Base-by-base conservation (phyloP, 2,329 filamentous ascomycete genomes). In the Epichloe festucae region DNA sequence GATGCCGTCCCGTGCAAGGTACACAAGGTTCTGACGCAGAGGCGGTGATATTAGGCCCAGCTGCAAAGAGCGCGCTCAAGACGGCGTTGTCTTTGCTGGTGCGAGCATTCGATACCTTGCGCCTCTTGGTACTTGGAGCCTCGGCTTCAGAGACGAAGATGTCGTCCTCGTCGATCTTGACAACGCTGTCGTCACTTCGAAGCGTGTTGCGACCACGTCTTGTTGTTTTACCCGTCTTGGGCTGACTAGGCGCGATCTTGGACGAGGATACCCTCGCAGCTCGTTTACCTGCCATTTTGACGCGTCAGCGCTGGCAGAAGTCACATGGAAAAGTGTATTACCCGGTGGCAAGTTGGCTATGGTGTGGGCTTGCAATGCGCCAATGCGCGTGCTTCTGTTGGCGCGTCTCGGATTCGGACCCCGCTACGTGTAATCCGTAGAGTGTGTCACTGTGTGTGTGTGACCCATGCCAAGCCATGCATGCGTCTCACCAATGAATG, bases 1-100 rank as follows among this genome's bases (percentile, higher is more conserved):
- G 59, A 3, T 15, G 53, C 4, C 59, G 58, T 14, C 50, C 46
- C 14, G 36, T 39, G 5, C 55, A 53, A 4, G 55, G 53, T 17
- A 46, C 23, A 45, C 59, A 61, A 2, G 54, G 27, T 31, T 55
- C 46, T 35, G 21, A 50, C 19, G 46, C 27, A 8, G 27, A 27
- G 27, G 27, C 36, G n/a, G 53, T 27, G 11, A 42, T 36, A 17
- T 17, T 17, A n/a, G 35, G 17, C n/a, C 38, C 40, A 11, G 50
- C 50, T 10, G 49, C 48, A 43, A 58, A 55, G 17, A 60, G 48
- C 3, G 49, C 51, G 31, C 31, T 43, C 34, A 46, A 39, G 5
- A 51, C n/a, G 15, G 3, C 14, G 8, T 34, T 34, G 17, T 41
- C 39, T 39, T 27, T 51, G 19, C 35, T 34, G 5, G 10, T 34